Evolutionary conservation across 345 rosid species (phyloP).

Genomic region (Populus ilicifolia): DNA sequence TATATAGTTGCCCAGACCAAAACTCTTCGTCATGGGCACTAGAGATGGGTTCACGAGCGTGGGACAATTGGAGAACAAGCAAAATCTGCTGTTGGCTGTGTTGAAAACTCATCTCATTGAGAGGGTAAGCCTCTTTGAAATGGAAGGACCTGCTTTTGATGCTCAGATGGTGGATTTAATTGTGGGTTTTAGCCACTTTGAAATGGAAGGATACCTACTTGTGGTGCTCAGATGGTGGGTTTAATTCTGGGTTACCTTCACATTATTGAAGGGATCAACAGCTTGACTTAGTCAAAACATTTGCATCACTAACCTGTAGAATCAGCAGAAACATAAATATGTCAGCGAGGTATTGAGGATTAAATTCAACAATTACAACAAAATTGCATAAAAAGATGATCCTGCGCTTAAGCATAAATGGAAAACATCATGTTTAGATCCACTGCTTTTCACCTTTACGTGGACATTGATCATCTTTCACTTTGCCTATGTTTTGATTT

Average conservation of each 20-base stretch:
- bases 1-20: constrained; percentile 15
- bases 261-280: neutral
- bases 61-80: constrained; percentile 12
- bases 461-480: neutral
- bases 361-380: neutral
- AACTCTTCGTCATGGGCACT: constrained; percentile 17
- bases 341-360: neutral
- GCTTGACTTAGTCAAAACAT: neutral
- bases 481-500: neutral
- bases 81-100: constrained; percentile 4
- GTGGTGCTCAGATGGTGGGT: constrained; percentile 13
- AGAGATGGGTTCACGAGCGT: constrained; percentile 17
- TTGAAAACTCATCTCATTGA: constrained; percentile 8
- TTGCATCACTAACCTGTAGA: neutral
- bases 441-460: neutral
- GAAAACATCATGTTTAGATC: neutral
- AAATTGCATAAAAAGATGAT: neutral
- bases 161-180: constrained; percentile 13
- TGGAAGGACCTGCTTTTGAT: constrained; percentile 18
- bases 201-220: constrained; percentile 16
- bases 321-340: neutral
- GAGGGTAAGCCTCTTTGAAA: constrained; percentile 15
- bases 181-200: constrained; percentile 13
- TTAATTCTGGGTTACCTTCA: neutral
- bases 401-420: neutral